A percentile compares a stretch with the other conserved stretches of the same genome.
These are phyloP conservation scores for Aspergillus hancockii DNA, from an alignment of 495 filamentous ascomycete species.

Conservation along the genomic window DNA sequence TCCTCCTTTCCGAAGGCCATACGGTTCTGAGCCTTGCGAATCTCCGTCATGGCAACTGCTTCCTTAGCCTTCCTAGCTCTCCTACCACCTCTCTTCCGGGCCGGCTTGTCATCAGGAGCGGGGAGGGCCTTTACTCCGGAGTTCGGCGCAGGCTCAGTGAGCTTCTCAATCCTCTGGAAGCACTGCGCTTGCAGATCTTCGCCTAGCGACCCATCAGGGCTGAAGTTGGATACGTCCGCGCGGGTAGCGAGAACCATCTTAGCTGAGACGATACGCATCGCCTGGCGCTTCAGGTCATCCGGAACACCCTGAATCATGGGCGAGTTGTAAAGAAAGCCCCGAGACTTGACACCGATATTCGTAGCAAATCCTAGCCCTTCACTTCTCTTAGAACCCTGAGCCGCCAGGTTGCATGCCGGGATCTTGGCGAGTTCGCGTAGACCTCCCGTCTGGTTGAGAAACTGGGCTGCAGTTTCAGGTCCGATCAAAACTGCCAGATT, in stretches of 20 bases:
- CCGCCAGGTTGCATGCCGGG: slow-evolving; percentile 87
- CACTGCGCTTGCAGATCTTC: slow-evolving; percentile 82
- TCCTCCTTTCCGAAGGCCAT: slow-evolving; percentile 97
- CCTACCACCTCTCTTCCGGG: slow-evolving; percentile 88
- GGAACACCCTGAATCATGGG: slow-evolving; percentile 82
- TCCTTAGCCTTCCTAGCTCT: slow-evolving; percentile 95
- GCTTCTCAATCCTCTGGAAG: slow-evolving; percentile 85
- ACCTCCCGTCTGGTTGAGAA: slow-evolving; percentile 91
- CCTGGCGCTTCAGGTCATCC: slow-evolving; percentile 85
- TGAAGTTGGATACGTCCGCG: slow-evolving; percentile 82
- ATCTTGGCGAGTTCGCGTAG: slow-evolving; percentile 86
- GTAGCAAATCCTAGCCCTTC: slow-evolving; percentile 86
- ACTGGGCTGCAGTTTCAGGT: slow-evolving; percentile 91
- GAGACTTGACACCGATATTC: slow-evolving; percentile 86
- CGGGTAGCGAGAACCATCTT: slow-evolving; percentile 92
- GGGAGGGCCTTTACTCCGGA: slow-evolving; percentile 86
- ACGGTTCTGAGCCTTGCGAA: slow-evolving; percentile 94
- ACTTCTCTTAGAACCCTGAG: slow-evolving; percentile 85
- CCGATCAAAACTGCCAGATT: slow-evolving; percentile 93
- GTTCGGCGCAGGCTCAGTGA: slow-evolving; percentile 91
- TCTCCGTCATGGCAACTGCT: slow-evolving; percentile 93
- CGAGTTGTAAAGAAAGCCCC: slow-evolving; percentile 92
- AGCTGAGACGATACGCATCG: slow-evolving; percentile 90
- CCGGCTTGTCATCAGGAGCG: slow-evolving; percentile 93
- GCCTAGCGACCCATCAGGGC: slow-evolving; percentile 78